Percentiles rank a stretch among this genome's conserved stretches.
Evolutionary conservation across 495 filamentous ascomycete species (phyloP).

Genomic region (Chaetomium fimeti): DNA sequence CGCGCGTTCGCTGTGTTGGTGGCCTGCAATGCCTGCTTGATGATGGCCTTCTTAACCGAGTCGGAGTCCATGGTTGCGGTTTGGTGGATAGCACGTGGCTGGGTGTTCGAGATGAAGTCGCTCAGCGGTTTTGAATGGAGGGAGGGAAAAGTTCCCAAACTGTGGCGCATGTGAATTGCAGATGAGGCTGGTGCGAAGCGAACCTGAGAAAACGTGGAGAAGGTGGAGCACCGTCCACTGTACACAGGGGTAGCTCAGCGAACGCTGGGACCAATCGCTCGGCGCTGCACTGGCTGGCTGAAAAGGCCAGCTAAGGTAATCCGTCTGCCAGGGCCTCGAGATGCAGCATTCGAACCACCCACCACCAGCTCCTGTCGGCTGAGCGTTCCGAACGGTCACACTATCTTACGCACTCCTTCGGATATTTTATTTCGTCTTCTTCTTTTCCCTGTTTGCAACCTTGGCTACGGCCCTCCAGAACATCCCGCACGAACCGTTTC

Average conservation of each 20-base stretch:
- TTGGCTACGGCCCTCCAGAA: constrained; percentile 11
- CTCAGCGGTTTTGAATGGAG: not conserved
- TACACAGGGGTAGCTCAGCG: constrained; percentile 28
- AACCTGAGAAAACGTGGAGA: constrained; percentile 10
- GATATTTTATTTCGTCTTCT: constrained; percentile 21
- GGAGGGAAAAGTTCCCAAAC: constrained; percentile 16
- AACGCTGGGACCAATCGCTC: constrained; percentile 17
- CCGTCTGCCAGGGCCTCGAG: constrained; percentile 16
- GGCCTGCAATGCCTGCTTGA: constrained; percentile 73
- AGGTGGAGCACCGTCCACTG: constrained; percentile 2
- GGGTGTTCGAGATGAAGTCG: not conserved
- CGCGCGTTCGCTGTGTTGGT: constrained; percentile 72
- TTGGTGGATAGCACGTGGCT: not conserved
- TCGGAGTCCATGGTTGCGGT: constrained; percentile 44
- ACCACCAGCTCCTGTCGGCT: constrained; percentile 14
- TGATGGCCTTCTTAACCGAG: constrained; percentile 62
- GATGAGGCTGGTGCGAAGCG: constrained; percentile 27
- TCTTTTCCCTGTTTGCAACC: constrained; percentile 14
- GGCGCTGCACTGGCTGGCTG: constrained; percentile 4
- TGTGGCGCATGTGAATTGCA: constrained; percentile 19
- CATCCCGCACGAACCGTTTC: not conserved
- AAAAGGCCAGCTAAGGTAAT: constrained; percentile 40
- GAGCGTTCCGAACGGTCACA: constrained; percentile 21
- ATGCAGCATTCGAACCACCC: constrained; percentile 13
- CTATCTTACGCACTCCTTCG: constrained; percentile 23